Percentiles rank a stretch among this genome's conserved stretches.
These are phyloP conservation scores for Tylopilus sp. DNA, from an alignment of 768 basidiomycete species.

Conservation along the genomic window DNA sequence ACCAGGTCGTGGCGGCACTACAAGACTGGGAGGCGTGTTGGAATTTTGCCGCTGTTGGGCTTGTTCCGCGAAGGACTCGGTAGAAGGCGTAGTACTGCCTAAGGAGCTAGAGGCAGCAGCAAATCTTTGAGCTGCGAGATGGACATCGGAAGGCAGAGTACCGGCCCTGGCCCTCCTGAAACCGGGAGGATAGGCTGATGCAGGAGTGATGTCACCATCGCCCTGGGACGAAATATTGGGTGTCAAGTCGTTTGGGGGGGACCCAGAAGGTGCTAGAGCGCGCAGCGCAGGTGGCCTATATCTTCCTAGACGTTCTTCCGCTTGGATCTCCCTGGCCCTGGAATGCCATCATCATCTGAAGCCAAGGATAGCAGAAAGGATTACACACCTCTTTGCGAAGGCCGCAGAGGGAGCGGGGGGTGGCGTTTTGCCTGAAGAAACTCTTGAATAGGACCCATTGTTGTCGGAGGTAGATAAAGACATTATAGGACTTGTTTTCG, in stretches of 20 bases:
- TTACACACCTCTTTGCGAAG: slow-evolving; percentile 77
- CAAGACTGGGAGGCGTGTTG: slow-evolving; percentile 37
- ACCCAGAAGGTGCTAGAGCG: slow-evolving; percentile 61
- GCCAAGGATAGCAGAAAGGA: slow-evolving; percentile 13
- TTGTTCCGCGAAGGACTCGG: slow-evolving; percentile 50
- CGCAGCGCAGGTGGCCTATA: slow-evolving; percentile 82
- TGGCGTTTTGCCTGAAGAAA: slow-evolving; percentile 83
- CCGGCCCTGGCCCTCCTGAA: slow-evolving; percentile 96
- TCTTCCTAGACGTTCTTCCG: slow-evolving; percentile 66
- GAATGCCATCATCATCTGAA: slow-evolving; percentile 12
- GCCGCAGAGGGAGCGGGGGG: slow-evolving; percentile 89
- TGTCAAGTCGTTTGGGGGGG: slow-evolving; percentile 66
- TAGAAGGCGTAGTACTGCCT: slow-evolving; percentile 44
- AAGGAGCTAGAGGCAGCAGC: slow-evolving; percentile 63
- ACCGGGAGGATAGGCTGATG: slow-evolving; percentile 77
- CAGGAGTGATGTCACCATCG: slow-evolving; percentile 57
- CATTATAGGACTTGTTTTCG: slow-evolving; percentile 67
- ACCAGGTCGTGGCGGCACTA: slow-evolving; percentile 54
- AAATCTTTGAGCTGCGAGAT: slow-evolving; percentile 80
- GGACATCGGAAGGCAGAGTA: slow-evolving; percentile 94
- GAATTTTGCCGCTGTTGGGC: slow-evolving; percentile 36
- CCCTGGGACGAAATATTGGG: slow-evolving; percentile 55
- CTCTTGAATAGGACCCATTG: slow-evolving; percentile 77
- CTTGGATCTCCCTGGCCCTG: slow-evolving; percentile 84
- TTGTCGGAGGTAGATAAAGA: slow-evolving; percentile 86